A percentile compares a stretch with the other conserved stretches of the same genome.
phyloP scores from a whole-genome alignment of 1,284 basidiomycete species.

The Earliella scabrosa region DNA sequence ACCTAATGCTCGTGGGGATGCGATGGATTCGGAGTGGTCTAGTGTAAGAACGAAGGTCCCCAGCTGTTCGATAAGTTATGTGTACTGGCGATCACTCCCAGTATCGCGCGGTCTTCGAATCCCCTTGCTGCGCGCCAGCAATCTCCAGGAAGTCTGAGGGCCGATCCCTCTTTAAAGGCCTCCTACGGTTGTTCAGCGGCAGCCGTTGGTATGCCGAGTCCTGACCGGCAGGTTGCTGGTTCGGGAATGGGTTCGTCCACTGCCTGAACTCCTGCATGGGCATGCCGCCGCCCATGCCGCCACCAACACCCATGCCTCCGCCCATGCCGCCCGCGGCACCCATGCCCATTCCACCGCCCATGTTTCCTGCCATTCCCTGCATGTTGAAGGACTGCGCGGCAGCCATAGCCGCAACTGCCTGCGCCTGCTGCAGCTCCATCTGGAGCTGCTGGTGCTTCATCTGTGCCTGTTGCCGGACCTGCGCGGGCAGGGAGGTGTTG shows the following conservation, averaged over 20 bases:
- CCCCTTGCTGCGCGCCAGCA: slow-evolving; percentile 53
- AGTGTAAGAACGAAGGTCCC: no score
- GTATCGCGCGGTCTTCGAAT: slow-evolving; percentile 68
- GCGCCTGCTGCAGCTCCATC: slow-evolving; percentile 76
- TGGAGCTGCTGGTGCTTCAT: slow-evolving; percentile 78
- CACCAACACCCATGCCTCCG: slow-evolving; percentile 5
- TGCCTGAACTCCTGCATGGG: slow-evolving; percentile 46
- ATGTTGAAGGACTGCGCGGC: slow-evolving; percentile 35
- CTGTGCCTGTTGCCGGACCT: slow-evolving; percentile 78
- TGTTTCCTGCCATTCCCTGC: slow-evolving; percentile 24
- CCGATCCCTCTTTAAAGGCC: slow-evolving; percentile 76
- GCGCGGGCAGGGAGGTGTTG: slow-evolving; percentile 69
- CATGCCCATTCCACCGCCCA: slow-evolving; percentile 7
- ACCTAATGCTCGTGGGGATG: no score
- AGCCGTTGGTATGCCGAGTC: slow-evolving; percentile 86
- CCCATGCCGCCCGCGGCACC: slow-evolving; percentile 9
- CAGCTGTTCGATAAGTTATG: no score
- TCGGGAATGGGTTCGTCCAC: slow-evolving; percentile 58
- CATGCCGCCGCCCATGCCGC: slow-evolving; percentile 1
- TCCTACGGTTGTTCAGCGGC: slow-evolving; percentile 76
- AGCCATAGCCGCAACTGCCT: slow-evolving; percentile 64
- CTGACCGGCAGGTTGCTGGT: slow-evolving; percentile 64
- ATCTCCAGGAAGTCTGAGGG: slow-evolving; percentile 84
- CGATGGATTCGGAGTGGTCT: no score
- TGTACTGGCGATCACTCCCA: slow-evolving; percentile 82